Conservation (phyloP, 805 yeast genomes). For the Yarrowia porcina region DNA sequence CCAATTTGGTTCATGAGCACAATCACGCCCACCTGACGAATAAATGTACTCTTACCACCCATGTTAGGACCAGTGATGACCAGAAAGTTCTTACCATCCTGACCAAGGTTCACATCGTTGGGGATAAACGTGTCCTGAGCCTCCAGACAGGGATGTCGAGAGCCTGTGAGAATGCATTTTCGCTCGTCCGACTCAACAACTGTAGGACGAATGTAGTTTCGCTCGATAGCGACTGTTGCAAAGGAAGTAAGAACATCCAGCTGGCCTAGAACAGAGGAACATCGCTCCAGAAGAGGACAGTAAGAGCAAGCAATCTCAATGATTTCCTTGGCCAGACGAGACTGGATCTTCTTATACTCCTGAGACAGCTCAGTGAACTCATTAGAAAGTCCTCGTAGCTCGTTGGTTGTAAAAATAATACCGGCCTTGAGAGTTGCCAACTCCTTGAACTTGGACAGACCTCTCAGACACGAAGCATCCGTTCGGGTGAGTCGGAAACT, state of each 20-base stretch:
- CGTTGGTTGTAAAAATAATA: slow-evolving; percentile 77
- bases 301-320: slow-evolving; percentile 78
- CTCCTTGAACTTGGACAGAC: slow-evolving; percentile 60
- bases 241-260: slow-evolving; percentile 82
- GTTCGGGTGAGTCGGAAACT: slow-evolving; percentile 86
- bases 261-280: slow-evolving; percentile 63
- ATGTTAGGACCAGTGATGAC: slow-evolving; percentile 95
- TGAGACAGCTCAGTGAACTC: slow-evolving; percentile 57
- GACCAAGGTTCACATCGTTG: slow-evolving; percentile 72
- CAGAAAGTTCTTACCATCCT: slow-evolving; percentile 56
- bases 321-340: slow-evolving; percentile 76
- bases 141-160: slow-evolving; percentile 94
- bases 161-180: slow-evolving; percentile 55
- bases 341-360: slow-evolving; percentile 72
- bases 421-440: slow-evolving; percentile 94
- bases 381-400: slow-evolving; percentile 56
- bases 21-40: slow-evolving; percentile 83
- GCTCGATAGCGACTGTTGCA: slow-evolving; percentile 79
- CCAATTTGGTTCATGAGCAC: slow-evolving; percentile 87
- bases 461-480: slow-evolving; percentile 78
- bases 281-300: slow-evolving; percentile 67
- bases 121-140: slow-evolving; percentile 88
- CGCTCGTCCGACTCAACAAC: slow-evolving; percentile 48
- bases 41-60: slow-evolving; percentile 97
- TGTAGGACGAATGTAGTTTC: slow-evolving; percentile 72